Evolutionary conservation across 495 filamentous ascomycete species (phyloP).

Genomic region (Neurospora tetrasperma): DNA sequence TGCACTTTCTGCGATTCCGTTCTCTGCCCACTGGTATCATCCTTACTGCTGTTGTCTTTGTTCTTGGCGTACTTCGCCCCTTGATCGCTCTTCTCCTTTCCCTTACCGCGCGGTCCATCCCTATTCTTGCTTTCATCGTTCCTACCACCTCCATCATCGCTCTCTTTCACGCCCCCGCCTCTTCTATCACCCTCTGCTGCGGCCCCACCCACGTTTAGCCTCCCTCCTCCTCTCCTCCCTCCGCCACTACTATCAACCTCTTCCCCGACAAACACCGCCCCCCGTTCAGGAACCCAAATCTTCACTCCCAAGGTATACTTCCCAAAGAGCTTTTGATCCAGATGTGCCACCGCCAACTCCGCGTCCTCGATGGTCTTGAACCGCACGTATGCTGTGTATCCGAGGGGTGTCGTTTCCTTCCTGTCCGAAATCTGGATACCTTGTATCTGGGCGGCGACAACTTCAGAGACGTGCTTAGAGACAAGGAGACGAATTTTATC

Average conservation of each 20-base stretch:
- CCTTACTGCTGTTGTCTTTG: not conserved
- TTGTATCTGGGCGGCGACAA: not conserved
- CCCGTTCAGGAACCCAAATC: not conserved
- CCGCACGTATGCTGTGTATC: constrained; percentile 2
- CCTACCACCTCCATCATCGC: not conserved
- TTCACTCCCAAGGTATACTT: not conserved
- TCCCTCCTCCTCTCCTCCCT: not conserved
- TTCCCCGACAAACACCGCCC: not conserved
- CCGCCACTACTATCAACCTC: not conserved
- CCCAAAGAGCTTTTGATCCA: not conserved
- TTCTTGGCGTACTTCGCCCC: not conserved
- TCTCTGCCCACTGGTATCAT: not conserved
- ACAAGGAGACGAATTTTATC: not conserved
- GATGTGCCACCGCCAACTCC: not conserved
- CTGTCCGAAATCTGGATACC: not conserved
- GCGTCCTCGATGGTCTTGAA: constrained; percentile 2
- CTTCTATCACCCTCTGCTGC: not conserved
- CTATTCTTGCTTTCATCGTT: not conserved
- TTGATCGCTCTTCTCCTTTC: not conserved
- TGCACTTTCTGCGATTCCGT: not conserved
- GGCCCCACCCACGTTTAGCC: not conserved
- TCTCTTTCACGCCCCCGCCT: not conserved
- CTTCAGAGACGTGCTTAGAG: constrained; percentile 1
- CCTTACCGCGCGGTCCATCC: not conserved
- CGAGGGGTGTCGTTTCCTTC: not conserved